phyloP scores from a whole-genome alignment of 441 rosid species.

The Geranium incanum region DNA sequence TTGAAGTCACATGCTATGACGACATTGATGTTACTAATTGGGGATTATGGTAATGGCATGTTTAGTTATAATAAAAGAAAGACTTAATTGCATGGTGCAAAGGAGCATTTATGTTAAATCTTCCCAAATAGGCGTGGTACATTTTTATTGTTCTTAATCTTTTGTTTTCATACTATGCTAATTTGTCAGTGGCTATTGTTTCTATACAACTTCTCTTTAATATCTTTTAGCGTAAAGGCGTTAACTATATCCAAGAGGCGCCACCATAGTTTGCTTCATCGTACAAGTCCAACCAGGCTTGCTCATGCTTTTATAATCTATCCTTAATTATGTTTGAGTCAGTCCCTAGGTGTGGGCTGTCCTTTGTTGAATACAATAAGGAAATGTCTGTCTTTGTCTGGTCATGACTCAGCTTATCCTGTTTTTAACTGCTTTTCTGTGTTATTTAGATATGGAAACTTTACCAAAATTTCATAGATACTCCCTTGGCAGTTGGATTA shows the following conservation, averaged over 20 bases:
- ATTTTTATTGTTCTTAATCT: background rate
- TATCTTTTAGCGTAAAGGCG: background rate
- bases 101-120: background rate
- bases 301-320: background rate
- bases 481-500: no score
- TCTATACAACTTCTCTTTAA: background rate
- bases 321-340: constrained; percentile 1
- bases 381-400: background rate
- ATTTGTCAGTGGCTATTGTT: background rate
- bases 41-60: no score
- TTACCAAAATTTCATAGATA: no score
- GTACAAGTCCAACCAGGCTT: background rate
- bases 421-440: no score
- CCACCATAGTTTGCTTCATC: constrained; percentile 4
- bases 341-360: constrained; percentile 1
- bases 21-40: background rate
- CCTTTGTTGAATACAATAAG: constrained; percentile 22
- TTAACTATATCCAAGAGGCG: background rate
- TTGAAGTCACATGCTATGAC: background rate
- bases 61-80: background rate
- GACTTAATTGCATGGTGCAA: background rate
- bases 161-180: background rate
- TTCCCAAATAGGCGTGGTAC: background rate
- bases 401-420: no score
- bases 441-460: no score